Base-by-base conservation (phyloP, 441 rosid species). In the California macrophylla region DNA sequence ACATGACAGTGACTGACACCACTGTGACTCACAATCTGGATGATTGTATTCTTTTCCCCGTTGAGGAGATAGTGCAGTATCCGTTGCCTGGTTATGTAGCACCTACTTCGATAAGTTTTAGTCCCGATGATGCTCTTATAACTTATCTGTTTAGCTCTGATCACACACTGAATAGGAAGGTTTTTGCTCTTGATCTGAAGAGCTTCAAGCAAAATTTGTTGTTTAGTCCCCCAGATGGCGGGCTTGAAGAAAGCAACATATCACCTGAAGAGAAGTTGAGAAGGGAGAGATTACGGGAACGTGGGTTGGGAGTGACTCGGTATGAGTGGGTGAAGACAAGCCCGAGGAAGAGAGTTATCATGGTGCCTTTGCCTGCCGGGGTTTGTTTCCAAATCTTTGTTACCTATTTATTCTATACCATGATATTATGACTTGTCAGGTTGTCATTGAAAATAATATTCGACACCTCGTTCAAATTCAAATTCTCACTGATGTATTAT, bases 291-390 rank as follows among this genome's bases (percentile, higher is more conserved):
- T 73, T 77, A 8, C 80, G 98, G 75, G 96, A 93, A 72, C 96
- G 96, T 40, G 97, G 98, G 0, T 80, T 93, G 73, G 98, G 98
- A n/a, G 98, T 93, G 18, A 93, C 98, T 0, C 85, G 89, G 36
- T 93, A 88, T 50, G 97, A 93, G 76, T 93, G 98, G 98, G 86
- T 88, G 69, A 89, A 91, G 83, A 81, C 90, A 3, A 77, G 82
- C 80, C 72, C 78, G 2, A 88, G 85, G 79, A 88, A 81, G 88
- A 88, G 85, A 71, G 77, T 77, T 6, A 84, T 93, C 25, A 82
- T 93, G 81, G 96, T 93, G 74, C 98, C 98, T 67, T 81, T 93
- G 82, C 97, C 96, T 71, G 83, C 83, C 0, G 98, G 98, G 96
- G 98, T 93, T 71, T 47, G 87, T 85, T 75, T 66, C 64, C 66